These are phyloP conservation scores for Talaromyces sp. DNA, from an alignment of 2,329 filamentous ascomycete species.

Conservation along the genomic window DNA sequence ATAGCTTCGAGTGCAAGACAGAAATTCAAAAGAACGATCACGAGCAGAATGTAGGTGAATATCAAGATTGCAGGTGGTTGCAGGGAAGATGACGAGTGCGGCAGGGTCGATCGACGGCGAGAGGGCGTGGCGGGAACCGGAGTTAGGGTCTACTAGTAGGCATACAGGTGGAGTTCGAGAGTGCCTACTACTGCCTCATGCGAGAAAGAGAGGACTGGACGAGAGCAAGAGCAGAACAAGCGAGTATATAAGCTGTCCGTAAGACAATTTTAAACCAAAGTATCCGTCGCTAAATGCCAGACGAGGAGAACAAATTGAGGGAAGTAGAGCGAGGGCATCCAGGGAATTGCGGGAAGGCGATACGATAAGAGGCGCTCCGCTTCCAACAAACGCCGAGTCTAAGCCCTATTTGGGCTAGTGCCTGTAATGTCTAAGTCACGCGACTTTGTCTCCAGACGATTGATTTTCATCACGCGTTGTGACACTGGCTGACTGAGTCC, in stretches of 20 bases:
- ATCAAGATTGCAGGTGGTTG: not conserved
- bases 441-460: slow-evolving; percentile 4
- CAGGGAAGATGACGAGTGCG: not conserved
- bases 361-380: not conserved
- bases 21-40: not conserved
- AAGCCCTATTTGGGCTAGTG: not conserved
- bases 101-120: not conserved
- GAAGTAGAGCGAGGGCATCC: not conserved
- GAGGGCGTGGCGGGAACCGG: slow-evolving; percentile 2
- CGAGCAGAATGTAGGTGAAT: not conserved
- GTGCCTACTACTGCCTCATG: no score
- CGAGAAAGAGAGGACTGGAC: not conserved
- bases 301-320: not conserved
- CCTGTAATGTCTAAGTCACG: not conserved
- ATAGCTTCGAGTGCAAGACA: not conserved
- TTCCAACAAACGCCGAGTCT: not conserved
- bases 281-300: not conserved
- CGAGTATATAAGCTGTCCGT: not conserved
- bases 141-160: not conserved
- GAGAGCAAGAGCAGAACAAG: not conserved
- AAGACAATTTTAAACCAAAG: not conserved
- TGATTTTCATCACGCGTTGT: not conserved
- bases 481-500: no score
- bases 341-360: not conserved
- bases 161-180: not conserved